These are phyloP conservation scores for Discostella pseudostelligera DNA, from an alignment of 108 stramenopile species.

Conservation along the genomic window DNA sequence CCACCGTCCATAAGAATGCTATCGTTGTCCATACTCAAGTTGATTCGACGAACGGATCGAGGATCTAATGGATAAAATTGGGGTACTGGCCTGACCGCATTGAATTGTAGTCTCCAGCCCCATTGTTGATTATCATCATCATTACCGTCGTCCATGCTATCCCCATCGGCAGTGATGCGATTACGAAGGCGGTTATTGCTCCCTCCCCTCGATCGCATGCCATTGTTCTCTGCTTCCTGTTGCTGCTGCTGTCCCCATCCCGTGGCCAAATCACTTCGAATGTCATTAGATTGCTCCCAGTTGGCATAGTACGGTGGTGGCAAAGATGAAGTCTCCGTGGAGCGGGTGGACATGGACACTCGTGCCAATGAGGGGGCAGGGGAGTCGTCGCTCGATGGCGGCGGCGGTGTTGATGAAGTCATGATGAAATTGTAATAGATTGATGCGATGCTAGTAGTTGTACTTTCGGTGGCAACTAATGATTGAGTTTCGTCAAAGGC, in stretches of 20 bases:
- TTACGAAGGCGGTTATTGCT: no score
- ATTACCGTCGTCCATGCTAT: constrained; percentile 1
- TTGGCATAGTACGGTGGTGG: neutral
- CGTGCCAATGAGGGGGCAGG: no score
- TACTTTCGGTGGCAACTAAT: no score
- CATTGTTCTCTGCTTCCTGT: neutral
- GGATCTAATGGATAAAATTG: constrained; percentile 82
- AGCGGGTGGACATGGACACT: no score
- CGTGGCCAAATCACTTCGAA: constrained; percentile 4
- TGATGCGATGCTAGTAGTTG: no score
- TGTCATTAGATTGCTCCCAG: constrained; percentile 4
- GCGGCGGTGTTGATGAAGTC: no score
- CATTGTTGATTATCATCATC: neutral
- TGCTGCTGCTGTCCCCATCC: constrained; percentile 5
- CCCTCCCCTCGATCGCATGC: neutral
- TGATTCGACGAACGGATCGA: constrained; percentile 62
- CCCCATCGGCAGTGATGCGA: neutral
- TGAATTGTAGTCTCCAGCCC: constrained; percentile 27
- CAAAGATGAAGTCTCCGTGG: no score
- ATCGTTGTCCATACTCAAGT: constrained; percentile 56
- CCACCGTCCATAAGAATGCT: no score
- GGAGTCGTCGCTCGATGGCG: no score
- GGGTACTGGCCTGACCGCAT: constrained; percentile 59
- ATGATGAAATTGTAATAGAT: no score
- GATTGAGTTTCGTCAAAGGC: no score